A percentile compares a stretch with the other conserved stretches of the same genome.
These are phyloP conservation scores for Uncinocarpus reesii DNA, from an alignment of 2,329 filamentous ascomycete genomes.

Conservation along the genomic window DNA sequence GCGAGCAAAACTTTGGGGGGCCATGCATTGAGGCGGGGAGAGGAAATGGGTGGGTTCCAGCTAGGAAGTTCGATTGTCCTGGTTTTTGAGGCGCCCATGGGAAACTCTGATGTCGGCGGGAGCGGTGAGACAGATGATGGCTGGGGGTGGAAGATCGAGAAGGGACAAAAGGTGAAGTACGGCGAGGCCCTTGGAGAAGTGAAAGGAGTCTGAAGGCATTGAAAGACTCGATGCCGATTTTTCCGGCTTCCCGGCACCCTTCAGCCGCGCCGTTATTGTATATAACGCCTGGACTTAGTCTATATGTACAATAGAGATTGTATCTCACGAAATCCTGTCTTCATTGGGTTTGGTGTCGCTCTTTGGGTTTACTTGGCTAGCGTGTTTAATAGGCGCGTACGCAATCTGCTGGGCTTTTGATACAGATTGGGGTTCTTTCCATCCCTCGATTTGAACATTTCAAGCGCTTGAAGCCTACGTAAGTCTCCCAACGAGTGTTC, in stretches of 20 bases:
- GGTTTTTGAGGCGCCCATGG: constrained; percentile 85
- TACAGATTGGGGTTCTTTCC: background rate
- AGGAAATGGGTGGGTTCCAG: constrained; percentile 98
- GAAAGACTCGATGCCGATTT: background rate
- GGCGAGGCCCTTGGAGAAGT: constrained; percentile 76
- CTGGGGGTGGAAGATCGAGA: constrained; percentile 77
- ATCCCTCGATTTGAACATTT: no score
- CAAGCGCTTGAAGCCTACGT: no score
- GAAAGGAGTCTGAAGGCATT: background rate
- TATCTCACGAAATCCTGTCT: no score
- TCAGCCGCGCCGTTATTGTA: background rate
- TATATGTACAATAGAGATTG: background rate
- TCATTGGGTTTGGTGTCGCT: no score
- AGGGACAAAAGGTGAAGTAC: constrained; percentile 80
- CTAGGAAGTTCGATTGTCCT: constrained; percentile 89
- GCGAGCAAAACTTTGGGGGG: constrained; percentile 71
- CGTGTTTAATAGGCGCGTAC: background rate
- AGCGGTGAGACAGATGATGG: constrained; percentile 52
- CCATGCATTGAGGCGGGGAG: constrained; percentile 71
- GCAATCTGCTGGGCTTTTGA: background rate
- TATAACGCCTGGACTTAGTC: background rate
- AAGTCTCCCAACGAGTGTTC: no score
- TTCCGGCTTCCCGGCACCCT: background rate
- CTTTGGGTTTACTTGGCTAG: no score
- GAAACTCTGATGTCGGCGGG: constrained; percentile 53